These are phyloP conservation scores for Trebouxia sp. DNA, from an alignment of 139 green algal species.

Conservation along the genomic window DNA sequence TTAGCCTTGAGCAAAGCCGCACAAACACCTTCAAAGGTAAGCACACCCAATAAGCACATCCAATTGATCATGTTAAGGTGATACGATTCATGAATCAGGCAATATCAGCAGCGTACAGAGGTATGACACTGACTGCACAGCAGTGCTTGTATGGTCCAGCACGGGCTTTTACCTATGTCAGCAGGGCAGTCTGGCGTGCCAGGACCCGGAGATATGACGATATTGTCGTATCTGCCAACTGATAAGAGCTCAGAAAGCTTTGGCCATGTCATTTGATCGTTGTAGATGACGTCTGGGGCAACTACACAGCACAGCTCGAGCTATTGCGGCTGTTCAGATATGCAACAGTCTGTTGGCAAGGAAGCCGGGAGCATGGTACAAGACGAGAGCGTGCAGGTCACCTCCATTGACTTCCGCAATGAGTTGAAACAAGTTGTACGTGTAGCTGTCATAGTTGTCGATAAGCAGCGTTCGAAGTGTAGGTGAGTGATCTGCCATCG, in stretches of 20 bases:
- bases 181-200: conserved; percentile 69
- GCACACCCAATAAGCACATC: not conserved
- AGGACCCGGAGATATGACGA: conserved; percentile 97
- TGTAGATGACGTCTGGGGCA: conserved; percentile 76
- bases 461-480: conserved; percentile 88
- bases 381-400: conserved; percentile 35
- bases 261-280: conserved; percentile 72
- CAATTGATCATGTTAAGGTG: too few relatives aligned
- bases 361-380: not conserved
- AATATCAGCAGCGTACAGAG: too few relatives aligned
- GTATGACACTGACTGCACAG: not conserved
- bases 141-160: too few relatives aligned
- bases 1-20: conserved; percentile 58
- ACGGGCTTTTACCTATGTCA: conserved; percentile 84
- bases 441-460: conserved; percentile 99
- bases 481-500: too few relatives aligned
- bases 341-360: not conserved
- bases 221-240: conserved; percentile 58
- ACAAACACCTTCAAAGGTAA: conserved; percentile 73
- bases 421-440: conserved; percentile 96
- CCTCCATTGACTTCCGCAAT: conserved; percentile 87
- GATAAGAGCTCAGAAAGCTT: conserved; percentile 57
- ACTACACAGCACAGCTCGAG: conserved; percentile 42
- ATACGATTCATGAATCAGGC: too few relatives aligned
- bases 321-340: not conserved